Percentiles rank a stretch among this genome's conserved stretches.
Conservation (phyloP, 2,329 filamentous ascomycete species). For the Phymatotrichopsis omnivora region DNA sequence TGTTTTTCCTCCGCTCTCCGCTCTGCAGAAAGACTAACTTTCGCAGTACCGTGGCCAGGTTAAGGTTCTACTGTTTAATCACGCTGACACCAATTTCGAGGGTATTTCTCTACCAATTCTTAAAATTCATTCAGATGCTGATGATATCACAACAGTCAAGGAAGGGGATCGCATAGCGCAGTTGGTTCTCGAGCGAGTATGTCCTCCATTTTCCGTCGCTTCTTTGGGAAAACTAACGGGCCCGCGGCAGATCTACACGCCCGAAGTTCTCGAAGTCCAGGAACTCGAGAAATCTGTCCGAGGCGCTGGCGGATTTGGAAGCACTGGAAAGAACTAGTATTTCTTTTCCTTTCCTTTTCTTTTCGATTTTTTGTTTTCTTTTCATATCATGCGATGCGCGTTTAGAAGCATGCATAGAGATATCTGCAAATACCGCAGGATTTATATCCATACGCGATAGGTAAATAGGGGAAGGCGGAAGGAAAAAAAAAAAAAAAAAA, state of each 20-base stretch:
- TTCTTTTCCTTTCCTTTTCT: not conserved
- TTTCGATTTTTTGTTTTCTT: not conserved
- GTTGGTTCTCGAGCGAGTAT: conserved; percentile 73
- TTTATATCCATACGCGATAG: too few species aligned
- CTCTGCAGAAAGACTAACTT: not conserved
- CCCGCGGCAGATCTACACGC: conserved; percentile 64
- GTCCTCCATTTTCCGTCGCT: conserved; percentile 23
- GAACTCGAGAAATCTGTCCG: conserved; percentile 83
- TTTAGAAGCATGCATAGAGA: too few species aligned
- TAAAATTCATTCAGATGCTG: conserved; percentile 17
- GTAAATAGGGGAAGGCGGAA: too few species aligned
- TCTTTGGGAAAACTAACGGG: not conserved
- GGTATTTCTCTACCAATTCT: too few species aligned
- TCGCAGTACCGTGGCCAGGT: conserved; percentile 70
- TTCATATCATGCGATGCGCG: too few species aligned
- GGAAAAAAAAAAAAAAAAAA: too few species aligned
- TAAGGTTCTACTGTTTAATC: conserved; percentile 92
- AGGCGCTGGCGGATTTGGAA: conserved; percentile 84
- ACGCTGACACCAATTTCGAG: conserved; percentile 68
- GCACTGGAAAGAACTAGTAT: conserved; percentile 50
- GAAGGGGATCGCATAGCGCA: conserved; percentile 88
- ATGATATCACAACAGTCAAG: too few species aligned
- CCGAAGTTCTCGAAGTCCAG: conserved; percentile 79
- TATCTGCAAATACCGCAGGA: too few species aligned
- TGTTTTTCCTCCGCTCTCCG: not conserved